A percentile compares a stretch with the other conserved stretches of the same genome.
Evolutionary conservation across 257 asterid species (phyloP).

Genomic region (Capsicum rhomboideum): DNA sequence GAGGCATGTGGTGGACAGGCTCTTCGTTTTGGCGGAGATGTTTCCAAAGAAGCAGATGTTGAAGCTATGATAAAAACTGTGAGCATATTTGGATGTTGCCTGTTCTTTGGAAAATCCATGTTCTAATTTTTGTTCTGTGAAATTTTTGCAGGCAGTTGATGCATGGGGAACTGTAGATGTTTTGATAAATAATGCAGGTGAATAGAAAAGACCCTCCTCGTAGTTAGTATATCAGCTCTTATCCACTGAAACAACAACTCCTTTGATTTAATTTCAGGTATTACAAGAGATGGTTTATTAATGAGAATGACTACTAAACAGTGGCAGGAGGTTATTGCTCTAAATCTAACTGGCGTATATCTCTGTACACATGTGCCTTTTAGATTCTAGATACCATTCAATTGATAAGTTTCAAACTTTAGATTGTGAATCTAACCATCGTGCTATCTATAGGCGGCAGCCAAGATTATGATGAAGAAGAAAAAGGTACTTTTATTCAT

Average conservation of each 20-base stretch:
- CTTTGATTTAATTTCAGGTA: slow-evolving; percentile 40
- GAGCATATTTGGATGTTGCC: slow-evolving; percentile 12
- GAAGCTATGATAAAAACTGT: slow-evolving; percentile 89
- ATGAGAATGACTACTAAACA: slow-evolving; percentile 92
- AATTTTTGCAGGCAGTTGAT: slow-evolving; percentile 66
- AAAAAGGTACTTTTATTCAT: slow-evolving; percentile 51
- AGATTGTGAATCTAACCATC: slow-evolving; percentile 12
- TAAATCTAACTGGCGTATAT: slow-evolving; percentile 91
- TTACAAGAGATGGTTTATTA: slow-evolving; percentile 87
- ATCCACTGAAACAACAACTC: background rate
- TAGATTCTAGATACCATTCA: background rate
- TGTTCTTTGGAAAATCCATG: background rate
- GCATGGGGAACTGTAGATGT: slow-evolving; percentile 94
- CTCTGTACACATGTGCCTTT: slow-evolving; percentile 77
- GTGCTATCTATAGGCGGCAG: slow-evolving; percentile 72
- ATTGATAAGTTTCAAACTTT: background rate
- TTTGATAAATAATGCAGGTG: slow-evolving; percentile 92
- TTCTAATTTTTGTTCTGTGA: slow-evolving; percentile 20
- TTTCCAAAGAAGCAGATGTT: slow-evolving; percentile 91
- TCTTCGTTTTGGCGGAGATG: slow-evolving; percentile 87
- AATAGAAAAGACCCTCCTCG: slow-evolving; percentile 4
- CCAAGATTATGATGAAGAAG: slow-evolving; percentile 95
- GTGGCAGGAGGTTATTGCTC: slow-evolving; percentile 96
- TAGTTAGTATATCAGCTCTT: background rate
- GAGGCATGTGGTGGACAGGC: slow-evolving; percentile 89